These are phyloP conservation scores for Mycena sp. DNA, from an alignment of 1,284 basidiomycete species.

Conservation along the genomic window DNA sequence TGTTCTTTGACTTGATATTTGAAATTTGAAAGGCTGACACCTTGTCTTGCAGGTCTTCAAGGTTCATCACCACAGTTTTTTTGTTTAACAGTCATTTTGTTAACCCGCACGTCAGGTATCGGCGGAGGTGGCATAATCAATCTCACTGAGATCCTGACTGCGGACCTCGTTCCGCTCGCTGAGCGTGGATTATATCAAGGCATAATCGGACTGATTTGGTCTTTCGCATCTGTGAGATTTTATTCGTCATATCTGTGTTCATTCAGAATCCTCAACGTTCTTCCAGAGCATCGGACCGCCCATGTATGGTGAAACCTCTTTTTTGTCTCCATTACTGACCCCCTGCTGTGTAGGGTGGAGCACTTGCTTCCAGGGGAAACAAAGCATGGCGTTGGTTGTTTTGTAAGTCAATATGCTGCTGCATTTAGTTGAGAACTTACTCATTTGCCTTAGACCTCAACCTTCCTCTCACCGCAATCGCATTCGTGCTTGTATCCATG, in stretches of 20 bases:
- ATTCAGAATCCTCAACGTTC: background rate
- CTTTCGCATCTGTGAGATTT: conserved; percentile 17
- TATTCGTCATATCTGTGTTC: background rate
- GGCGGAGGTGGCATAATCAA: conserved; percentile 58
- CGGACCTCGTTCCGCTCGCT: conserved; percentile 55
- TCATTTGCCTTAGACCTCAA: too few species aligned
- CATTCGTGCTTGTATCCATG: conserved; percentile 32
- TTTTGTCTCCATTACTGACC: background rate
- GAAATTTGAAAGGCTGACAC: too few species aligned
- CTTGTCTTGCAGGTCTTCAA: conserved; percentile 3
- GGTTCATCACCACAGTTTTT: background rate
- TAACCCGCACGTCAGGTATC: conserved; percentile 33
- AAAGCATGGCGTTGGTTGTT: conserved; percentile 20
- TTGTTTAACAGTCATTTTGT: too few species aligned
- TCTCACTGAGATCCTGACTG: conserved; percentile 51
- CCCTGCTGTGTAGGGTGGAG: conserved; percentile 11
- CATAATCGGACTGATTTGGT: conserved; percentile 39
- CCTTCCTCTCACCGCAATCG: conserved; percentile 34
- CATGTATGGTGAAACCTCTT: conserved; percentile 1
- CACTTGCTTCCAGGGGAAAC: conserved; percentile 18
- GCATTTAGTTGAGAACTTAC: too few species aligned
- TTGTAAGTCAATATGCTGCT: background rate
- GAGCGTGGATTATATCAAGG: conserved; percentile 50
- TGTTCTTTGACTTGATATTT: too few species aligned
- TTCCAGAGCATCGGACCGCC: conserved; percentile 18